Percentiles rank a stretch among this genome's conserved stretches.
These are phyloP conservation scores for Paecilomyces formosus DNA, from an alignment of 2,329 filamentous ascomycete species.

Conservation along the genomic window DNA sequence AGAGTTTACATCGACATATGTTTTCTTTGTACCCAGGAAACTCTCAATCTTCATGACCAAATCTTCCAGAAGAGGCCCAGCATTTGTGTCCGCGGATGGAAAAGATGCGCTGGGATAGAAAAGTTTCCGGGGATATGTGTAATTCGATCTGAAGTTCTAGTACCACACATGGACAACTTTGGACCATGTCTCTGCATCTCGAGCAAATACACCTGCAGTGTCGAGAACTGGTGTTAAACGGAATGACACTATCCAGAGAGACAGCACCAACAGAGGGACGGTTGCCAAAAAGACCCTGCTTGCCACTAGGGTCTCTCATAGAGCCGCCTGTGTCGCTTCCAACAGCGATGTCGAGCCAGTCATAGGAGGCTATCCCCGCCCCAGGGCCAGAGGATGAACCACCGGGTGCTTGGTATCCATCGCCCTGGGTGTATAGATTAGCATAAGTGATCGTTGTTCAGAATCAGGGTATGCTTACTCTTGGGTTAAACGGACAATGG, in stretches of 20 bases:
- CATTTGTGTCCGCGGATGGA: constrained; percentile 11
- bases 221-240: constrained; percentile 22
- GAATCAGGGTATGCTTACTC: constrained; percentile 3
- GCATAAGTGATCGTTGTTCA: constrained; percentile 9
- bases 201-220: constrained; percentile 23
- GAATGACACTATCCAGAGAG: constrained; percentile 13
- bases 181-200: constrained; percentile 14
- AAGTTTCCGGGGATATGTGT: constrained; percentile 13
- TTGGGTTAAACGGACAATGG: constrained; percentile 31
- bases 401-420: constrained; percentile 25
- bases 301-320: constrained; percentile 17
- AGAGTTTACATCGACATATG: constrained; percentile 17
- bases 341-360: constrained; percentile 42
- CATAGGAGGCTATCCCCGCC: constrained; percentile 24
- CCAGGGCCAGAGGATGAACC: constrained; percentile 17
- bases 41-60: constrained; percentile 15
- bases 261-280: constrained; percentile 16
- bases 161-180: constrained; percentile 12
- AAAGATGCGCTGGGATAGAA: constrained; percentile 8
- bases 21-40: constrained; percentile 17
- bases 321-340: constrained; percentile 36
- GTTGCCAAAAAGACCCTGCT: constrained; percentile 21
- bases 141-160: constrained; percentile 7
- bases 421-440: constrained; percentile 15
- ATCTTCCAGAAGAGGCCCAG: constrained; percentile 15